Base-by-base conservation (phyloP, 805 yeast species). In the Wickerhamomyces queroliae region DNA sequence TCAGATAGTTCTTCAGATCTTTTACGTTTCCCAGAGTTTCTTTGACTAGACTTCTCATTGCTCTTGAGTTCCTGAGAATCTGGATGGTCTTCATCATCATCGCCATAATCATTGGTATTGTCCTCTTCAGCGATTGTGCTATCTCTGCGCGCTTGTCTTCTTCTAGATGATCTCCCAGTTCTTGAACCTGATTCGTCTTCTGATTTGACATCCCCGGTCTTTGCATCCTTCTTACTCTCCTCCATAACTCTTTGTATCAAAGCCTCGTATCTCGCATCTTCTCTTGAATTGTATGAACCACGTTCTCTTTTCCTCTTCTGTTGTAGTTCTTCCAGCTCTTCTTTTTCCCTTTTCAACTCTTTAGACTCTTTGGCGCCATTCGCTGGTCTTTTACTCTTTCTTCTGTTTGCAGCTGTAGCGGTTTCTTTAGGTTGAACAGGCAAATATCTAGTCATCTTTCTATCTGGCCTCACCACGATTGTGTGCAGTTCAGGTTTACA, bases 401-500 rank as follows among this genome's bases (percentile, higher is more conserved):
- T 57, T 56, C 45, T 49, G 45, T 45, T 50, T 55, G 41, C 43
- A 39, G 46, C 15, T 7, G 27, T 25, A 18, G 22, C 30, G 20
- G 42, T 17, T 26, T 56, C 48, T 44, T 58, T 56, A 21, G 61
- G 63, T 44, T 59, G 69, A 15, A 63, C 68, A 6, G 75, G 84
- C 49, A 64, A 55, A 52, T 77, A 78, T 46, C 61, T 59, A 23
- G 77, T 67, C 28, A 69, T 72, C 39, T 70, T 71, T 24, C 73
- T 73, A 13, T 70, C 67, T 27, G 69, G 64, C 15, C 66, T 64
- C 23, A 71, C 71, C 13, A 61, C 62, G 15, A 83, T 64, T 4
- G 73, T 61, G 58, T 91, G 99, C 35, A 85, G 63, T 23, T 85
- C 90, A 1, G 97, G 97, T 46, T 80, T 77, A 65, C 99, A 91